Conservation (phyloP, 2,329 filamentous ascomycete genomes). For the Colletotrichum incanum region DNA sequence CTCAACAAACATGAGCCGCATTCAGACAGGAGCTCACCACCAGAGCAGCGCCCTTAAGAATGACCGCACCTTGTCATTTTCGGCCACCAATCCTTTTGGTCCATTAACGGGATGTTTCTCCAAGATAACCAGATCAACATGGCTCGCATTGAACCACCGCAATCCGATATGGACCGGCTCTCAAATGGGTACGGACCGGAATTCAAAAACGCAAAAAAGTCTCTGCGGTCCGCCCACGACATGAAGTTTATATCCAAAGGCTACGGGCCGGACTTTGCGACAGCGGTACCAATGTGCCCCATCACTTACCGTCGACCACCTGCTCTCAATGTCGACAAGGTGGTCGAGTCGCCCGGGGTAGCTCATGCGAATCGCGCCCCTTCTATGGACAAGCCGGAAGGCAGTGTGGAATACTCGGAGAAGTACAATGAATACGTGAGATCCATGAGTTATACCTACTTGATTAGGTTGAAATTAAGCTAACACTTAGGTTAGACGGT, state of each 20-base stretch:
- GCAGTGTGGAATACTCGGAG: slow-evolving; percentile 19
- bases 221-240: background rate
- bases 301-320: slow-evolving; percentile 26
- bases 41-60: background rate
- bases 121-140: background rate
- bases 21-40: background rate
- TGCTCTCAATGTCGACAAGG: slow-evolving; percentile 9
- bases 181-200: background rate
- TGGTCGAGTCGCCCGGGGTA: slow-evolving; percentile 23
- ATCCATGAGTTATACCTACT: fast-evolving
- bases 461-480: background rate
- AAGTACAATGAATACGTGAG: slow-evolving; percentile 29
- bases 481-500: slow-evolving; percentile 45
- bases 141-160: background rate
- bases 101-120: background rate
- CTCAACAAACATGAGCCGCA: slow-evolving; percentile 10
- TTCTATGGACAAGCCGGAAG: background rate
- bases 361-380: slow-evolving; percentile 30
- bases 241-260: slow-evolving; percentile 1
- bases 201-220: background rate
- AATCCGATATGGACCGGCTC: background rate
- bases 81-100: background rate
- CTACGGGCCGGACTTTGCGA: slow-evolving; percentile 8
- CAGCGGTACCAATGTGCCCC: slow-evolving; percentile 16
- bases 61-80: background rate